Evolutionary conservation across 2,329 filamentous ascomycete species (phyloP).

Genomic region (Penicillium capsulatum): DNA sequence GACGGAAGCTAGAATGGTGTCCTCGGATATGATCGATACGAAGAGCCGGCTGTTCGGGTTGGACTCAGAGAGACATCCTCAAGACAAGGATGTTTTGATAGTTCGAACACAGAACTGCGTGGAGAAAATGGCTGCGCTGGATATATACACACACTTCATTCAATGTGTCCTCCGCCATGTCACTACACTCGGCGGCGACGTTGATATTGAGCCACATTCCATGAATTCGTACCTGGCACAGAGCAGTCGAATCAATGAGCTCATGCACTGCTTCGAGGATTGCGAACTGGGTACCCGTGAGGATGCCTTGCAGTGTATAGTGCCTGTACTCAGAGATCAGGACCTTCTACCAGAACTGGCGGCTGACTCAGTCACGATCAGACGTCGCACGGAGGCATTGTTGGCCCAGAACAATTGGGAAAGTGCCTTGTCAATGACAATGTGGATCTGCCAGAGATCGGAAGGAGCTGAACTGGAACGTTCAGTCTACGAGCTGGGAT

Average conservation of each 20-base stretch:
- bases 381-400: conserved; percentile 5
- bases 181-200: conserved; percentile 12
- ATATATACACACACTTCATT: conserved; percentile 33
- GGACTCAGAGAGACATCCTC: conserved; percentile 2
- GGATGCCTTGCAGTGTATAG: conserved; percentile 32
- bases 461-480: conserved; percentile 21
- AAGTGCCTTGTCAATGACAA: conserved; percentile 16
- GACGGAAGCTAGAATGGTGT: conserved; percentile 20
- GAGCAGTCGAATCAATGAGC: conserved; percentile 21
- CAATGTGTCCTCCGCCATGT: conserved; percentile 12
- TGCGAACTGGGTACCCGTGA: conserved; percentile 25
- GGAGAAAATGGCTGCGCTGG: conserved; percentile 31
- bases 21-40: conserved; percentile 14
- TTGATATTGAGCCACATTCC: conserved; percentile 16
- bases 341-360: conserved; percentile 22
- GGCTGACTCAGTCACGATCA: conserved; percentile 14
- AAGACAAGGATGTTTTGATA: conserved; percentile 19
- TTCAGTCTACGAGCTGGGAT: conserved; percentile 24
- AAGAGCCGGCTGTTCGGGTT: conserved; percentile 22
- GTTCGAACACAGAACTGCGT: conserved; percentile 23
- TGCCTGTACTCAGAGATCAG: conserved; percentile 22
- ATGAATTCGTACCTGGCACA: conserved; percentile 14
- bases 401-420: conserved; percentile 18
- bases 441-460: conserved; percentile 28
- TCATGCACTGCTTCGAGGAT: conserved; percentile 24